Base-by-base conservation (phyloP, 2,329 filamentous ascomycete genomes). In the Epichloe baconii region DNA sequence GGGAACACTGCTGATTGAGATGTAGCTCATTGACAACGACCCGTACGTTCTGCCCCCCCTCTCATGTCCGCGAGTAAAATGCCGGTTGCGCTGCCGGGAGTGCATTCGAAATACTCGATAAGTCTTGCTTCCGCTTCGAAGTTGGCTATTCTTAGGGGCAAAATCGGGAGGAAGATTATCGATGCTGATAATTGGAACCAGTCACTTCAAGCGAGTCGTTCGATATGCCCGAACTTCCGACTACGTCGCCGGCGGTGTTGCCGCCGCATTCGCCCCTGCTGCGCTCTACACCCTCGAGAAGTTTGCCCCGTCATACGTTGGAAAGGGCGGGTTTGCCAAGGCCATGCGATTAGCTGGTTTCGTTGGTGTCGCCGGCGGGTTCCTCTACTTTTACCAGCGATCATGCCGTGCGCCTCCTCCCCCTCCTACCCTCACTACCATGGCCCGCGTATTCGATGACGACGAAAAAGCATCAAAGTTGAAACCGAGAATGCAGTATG, bases 11-110 rank as follows among this genome's bases (percentile, higher is more conserved):
- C 54, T 59, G 57, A 62, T 52, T 45, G 54, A 53, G 56, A 64
- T 64, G 59, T 72, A 98, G 93, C 86, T 97, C 74, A 97, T 98
- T 71, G 93, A 98, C 76, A 94, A 88, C 75, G 93, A 98, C 72
- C 93, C 93, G 90, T 96, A 90, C 52, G 67, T 68, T 44, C 36
- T 14, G 36, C 4, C 19, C 34, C 19, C 4, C 19, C 34, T 15
- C 21, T 17, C 23, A 36, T 35, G 15, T n/a, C 21, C 47, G 21
- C 36, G 12, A 38, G 36, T 14, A n/a, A 5, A 5, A 5, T n/a
- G 1, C 6, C 36, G 36, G 26, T 10, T 31, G 8, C 8, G 26
- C 26, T 10, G 26, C 8, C 8, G 8, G 26, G 2, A 3, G 2
- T 10, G 26, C 3, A 31, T 31, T 10, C 8, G 26, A 31, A 31